Evolutionary conservation across 352 stramenopile species (phyloP).

Genomic region (Aphanomyces astaci): DNA sequence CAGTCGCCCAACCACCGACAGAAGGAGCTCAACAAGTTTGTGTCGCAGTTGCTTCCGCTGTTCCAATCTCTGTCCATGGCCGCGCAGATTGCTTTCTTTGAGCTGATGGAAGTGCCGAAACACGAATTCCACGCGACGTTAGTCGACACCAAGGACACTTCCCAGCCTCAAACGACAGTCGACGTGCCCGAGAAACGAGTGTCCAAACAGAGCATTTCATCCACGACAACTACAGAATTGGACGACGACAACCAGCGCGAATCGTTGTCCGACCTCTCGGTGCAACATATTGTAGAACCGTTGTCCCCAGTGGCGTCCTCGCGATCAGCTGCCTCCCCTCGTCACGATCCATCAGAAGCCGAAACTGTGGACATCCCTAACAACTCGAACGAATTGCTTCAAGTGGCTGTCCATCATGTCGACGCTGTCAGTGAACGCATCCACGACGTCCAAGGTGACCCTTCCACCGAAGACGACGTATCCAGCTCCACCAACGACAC

Average conservation of each 20-base stretch:
- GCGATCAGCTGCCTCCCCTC: neutral
- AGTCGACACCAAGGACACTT: neutral
- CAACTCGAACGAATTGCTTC: neutral
- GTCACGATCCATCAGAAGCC: neutral
- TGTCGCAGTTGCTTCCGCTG: conserved; percentile 2
- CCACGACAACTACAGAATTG: neutral
- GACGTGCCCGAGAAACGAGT: neutral
- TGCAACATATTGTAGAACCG: neutral
- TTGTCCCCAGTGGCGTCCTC: neutral
- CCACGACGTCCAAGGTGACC: too few relatives aligned
- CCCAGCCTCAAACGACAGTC: neutral
- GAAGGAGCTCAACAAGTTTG: conserved; percentile 15
- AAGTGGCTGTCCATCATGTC: too few relatives aligned
- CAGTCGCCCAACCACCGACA: conserved; percentile 14
- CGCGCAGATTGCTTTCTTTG: conserved; percentile 1
- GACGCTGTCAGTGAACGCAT: too few relatives aligned
- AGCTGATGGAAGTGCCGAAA: conserved; percentile 10
- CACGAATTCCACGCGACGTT: neutral
- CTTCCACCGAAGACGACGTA: too few relatives aligned
- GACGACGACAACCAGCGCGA: conserved; percentile 9
- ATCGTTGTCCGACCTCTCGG: neutral
- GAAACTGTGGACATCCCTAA: neutral
- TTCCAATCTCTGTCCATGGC: neutral
- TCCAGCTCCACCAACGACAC: too few relatives aligned
- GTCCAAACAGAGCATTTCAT: conserved; percentile 11